A percentile compares a stretch with the other conserved stretches of the same genome.
Evolutionary conservation across 371 early-diverging fungal species (phyloP).

Genomic region (Actinomortierella wolfii): DNA sequence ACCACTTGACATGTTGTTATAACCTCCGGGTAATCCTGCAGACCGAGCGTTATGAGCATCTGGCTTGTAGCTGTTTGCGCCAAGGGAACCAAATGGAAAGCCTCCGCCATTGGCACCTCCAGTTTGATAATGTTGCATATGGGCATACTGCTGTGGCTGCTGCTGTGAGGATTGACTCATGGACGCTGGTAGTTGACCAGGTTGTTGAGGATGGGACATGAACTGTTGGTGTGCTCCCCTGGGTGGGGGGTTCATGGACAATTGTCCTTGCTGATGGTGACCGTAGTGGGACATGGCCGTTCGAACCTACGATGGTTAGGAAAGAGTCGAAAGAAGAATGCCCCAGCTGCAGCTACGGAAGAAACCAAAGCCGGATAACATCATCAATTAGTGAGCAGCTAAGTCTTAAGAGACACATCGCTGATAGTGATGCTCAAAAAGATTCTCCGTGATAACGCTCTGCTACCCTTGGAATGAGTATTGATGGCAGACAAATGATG

Average conservation of each 20-base stretch:
- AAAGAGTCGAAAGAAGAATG: neutral
- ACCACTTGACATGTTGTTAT: constrained; percentile 19
- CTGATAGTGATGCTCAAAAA: neutral
- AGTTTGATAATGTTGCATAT: constrained; percentile 27
- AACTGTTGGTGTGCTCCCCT: constrained; percentile 15
- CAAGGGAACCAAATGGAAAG: constrained; percentile 17
- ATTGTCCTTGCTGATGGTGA: constrained; percentile 40
- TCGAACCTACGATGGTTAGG: neutral
- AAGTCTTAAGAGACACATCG: neutral
- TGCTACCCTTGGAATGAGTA: too few relatives aligned
- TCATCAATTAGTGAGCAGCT: neutral
- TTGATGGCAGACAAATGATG: neutral
- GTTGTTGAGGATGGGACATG: constrained; percentile 13
- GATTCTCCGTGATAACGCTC: too few relatives aligned
- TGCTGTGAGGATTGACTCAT: constrained; percentile 16
- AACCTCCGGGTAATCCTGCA: constrained; percentile 21
- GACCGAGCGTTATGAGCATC: constrained; percentile 18
- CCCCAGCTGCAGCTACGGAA: too few relatives aligned
- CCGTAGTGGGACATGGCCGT: constrained; percentile 34
- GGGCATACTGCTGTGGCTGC: constrained; percentile 26
- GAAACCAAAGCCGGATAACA: neutral
- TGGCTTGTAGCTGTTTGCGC: constrained; percentile 28
- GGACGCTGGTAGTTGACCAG: constrained; percentile 13
- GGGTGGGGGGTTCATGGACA: constrained; percentile 26
- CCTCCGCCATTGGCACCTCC: constrained; percentile 9